Percentiles rank a stretch among this genome's conserved stretches.
Evolutionary conservation across 768 basidiomycete species (phyloP).

Genomic region (Kwoniella sp.): DNA sequence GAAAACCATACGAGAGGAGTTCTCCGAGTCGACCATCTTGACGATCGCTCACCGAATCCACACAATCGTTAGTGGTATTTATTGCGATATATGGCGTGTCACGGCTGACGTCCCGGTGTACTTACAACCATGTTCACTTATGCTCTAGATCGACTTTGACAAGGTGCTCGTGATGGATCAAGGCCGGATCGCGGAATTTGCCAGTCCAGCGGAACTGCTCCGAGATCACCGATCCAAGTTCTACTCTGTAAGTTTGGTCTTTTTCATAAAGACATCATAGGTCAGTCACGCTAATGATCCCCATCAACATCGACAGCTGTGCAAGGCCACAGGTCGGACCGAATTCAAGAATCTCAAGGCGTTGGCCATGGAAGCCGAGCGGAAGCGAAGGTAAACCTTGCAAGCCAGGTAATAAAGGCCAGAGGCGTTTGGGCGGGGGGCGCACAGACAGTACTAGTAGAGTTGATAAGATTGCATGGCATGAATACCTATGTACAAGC

Average conservation of each 20-base stretch:
- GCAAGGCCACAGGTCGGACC: slow-evolving; percentile 50
- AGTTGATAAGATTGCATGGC: too few relatives aligned
- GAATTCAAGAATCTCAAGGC: slow-evolving; percentile 52
- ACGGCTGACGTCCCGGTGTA: slow-evolving; percentile 8
- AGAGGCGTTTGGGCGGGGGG: too few relatives aligned
- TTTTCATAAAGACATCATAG: too few relatives aligned
- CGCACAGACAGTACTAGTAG: too few relatives aligned
- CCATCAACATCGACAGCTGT: slow-evolving; percentile 32
- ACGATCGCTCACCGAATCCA: slow-evolving; percentile 80
- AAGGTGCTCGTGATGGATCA: slow-evolving; percentile 64
- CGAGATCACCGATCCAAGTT: slow-evolving; percentile 51
- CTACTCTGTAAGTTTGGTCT: slow-evolving; percentile 36
- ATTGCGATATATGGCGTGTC: background rate
- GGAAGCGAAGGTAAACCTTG: slow-evolving; percentile 19
- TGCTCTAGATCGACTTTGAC: slow-evolving; percentile 76
- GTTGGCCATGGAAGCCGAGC: slow-evolving; percentile 48
- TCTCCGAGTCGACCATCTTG: slow-evolving; percentile 75
- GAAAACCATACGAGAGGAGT: slow-evolving; percentile 58
- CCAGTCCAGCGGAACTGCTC: slow-evolving; percentile 48
- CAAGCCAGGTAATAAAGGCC: too few relatives aligned
- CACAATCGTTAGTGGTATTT: slow-evolving; percentile 64
- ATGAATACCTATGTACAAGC: too few relatives aligned
- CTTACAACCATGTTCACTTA: too few relatives aligned
- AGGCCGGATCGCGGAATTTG: slow-evolving; percentile 77
- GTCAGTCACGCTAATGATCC: too few relatives aligned